Base-by-base conservation (phyloP, 192 early-diverging fungal species). In the Ambispora gerdemannii region DNA sequence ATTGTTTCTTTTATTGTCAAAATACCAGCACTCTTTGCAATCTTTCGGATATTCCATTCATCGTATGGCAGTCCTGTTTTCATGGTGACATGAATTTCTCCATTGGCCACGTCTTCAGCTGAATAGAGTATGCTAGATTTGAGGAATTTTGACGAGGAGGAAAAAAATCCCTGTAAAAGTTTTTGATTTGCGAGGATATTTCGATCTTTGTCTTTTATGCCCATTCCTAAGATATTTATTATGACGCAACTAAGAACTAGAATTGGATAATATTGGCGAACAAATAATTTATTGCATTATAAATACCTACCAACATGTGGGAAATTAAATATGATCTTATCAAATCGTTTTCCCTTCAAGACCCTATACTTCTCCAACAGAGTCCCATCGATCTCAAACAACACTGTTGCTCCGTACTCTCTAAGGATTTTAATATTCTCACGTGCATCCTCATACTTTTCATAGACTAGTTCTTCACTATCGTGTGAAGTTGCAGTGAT, bases 271-370 rank as follows among this genome's bases (percentile, higher is more conserved):
- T 59, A 52, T 55, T 35, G 7, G 27, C 17, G 52, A 25, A 52
- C 31, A 68, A 43, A 64, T 25, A 1, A 58, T n/a, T 25, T 19
- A 34, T 49, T 51, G 38, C 28, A 49, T 19, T 31, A 24, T 25
- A 43, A 19, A 35, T 43, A 19, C 35, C 32, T 79, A 85, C 95
- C 95, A 7, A 88, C 88, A 73, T 98, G 96, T 34, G 96, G 96
- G 76, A 98, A 98, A 75, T 96, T 96, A 75, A 98, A 98, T 15
- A 96, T 86, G 35, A 98, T 92, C 68, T 90, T 90, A 47, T 85
- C 80, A 72, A 95, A 98, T 35, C 71, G 49, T 58, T 80, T 78
- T 22, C 73, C 74, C 28, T 76, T 82, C n/a, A 96, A 77, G 34
- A 72, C 75, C 69, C 85, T 83, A 68, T 71, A 76, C 35, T 78